These are phyloP conservation scores for Pythium phragmiticola DNA, from an alignment of 352 stramenopile species.

Conservation along the genomic window DNA sequence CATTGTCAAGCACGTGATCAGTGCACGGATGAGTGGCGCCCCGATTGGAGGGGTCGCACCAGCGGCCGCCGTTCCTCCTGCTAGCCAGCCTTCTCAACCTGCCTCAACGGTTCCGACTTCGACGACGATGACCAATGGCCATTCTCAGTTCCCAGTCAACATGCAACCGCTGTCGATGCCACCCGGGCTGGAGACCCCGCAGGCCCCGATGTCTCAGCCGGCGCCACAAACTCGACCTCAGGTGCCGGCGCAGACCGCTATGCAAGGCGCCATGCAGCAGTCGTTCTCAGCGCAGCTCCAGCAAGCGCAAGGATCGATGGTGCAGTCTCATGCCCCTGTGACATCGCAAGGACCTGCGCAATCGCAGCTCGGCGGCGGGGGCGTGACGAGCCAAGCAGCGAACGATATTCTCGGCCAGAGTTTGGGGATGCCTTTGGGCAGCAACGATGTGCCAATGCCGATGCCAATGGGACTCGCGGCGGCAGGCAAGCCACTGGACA, in stretches of 20 bases:
- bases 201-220: constrained; percentile 3
- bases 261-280: constrained; percentile 8
- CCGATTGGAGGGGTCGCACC: neutral
- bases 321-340: constrained; percentile 11
- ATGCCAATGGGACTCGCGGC: neutral
- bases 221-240: constrained; percentile 1
- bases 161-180: constrained; percentile 31
- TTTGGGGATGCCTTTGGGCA: constrained; percentile 9
- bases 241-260: neutral
- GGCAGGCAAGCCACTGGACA: constrained; percentile 23
- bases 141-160: constrained; percentile 14
- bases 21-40: constrained; percentile 29
- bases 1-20: constrained; percentile 84
- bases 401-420: constrained; percentile 30
- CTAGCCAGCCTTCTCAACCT: too few species aligned
- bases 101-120: too few species aligned
- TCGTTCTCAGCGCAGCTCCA: constrained; percentile 27
- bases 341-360: constrained; percentile 3
- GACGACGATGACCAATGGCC: constrained; percentile 5
- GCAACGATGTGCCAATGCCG: constrained; percentile 7
- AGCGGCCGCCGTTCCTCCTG: too few species aligned
- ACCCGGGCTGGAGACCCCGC: constrained; percentile 14
- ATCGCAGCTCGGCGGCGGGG: neutral
- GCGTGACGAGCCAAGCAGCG: constrained; percentile 15
- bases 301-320: constrained; percentile 16